These are phyloP conservation scores for Paramecium octaurelia DNA, from an alignment of 73 alveolate species.

Conservation along the genomic window DNA sequence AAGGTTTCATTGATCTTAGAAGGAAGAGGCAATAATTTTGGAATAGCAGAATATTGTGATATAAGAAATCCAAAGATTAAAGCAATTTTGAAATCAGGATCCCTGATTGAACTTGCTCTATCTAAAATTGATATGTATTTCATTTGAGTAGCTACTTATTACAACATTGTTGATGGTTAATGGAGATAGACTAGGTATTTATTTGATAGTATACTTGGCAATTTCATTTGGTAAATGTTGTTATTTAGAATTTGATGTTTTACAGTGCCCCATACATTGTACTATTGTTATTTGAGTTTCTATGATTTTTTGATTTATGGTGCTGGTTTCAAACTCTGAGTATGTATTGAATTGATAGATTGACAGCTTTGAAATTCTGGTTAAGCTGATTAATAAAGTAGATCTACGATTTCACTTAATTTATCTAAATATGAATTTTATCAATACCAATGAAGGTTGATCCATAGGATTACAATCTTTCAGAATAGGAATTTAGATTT, in stretches of 20 bases:
- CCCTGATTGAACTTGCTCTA: neutral
- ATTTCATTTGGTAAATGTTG: neutral
- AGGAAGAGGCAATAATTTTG: neutral
- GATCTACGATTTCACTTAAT: neutral
- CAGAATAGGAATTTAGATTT: neutral
- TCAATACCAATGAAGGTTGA: neutral
- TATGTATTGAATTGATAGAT: neutral
- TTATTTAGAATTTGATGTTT: neutral
- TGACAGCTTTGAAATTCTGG: slow-evolving; percentile 28
- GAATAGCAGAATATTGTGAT: neutral
- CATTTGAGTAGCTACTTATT: neutral
- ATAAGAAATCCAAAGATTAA: neutral
- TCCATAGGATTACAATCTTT: neutral
- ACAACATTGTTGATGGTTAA: neutral
- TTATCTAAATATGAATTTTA: neutral
- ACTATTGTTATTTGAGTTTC: neutral
- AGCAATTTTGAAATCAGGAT: neutral
- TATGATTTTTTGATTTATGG: neutral
- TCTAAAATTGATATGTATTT: neutral
- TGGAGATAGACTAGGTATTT: neutral
- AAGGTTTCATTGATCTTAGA: neutral
- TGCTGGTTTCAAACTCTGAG: neutral
- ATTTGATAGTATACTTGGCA: neutral
- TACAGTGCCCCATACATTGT: neutral
- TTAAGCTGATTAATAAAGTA: neutral